Percentiles rank a stretch among this genome's conserved stretches.
phyloP scores from a whole-genome alignment of 2,329 filamentous ascomycete genomes.

The Fusarium odoratissimum region DNA sequence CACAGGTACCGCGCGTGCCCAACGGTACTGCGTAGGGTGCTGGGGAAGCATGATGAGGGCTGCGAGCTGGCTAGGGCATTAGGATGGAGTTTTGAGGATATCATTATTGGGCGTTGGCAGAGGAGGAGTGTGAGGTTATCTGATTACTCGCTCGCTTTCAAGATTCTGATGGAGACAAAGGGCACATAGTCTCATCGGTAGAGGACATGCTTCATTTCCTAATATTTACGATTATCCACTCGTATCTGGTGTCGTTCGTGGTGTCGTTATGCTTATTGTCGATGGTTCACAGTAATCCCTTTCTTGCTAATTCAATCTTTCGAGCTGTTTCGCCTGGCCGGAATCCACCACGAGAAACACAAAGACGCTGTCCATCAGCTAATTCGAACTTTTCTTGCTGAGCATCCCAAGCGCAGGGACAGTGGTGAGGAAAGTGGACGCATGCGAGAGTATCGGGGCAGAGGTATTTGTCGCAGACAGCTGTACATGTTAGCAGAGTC shows the following conservation, averaged over 20 bases:
- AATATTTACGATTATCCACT: slow-evolving; percentile 16
- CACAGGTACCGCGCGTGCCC: slow-evolving; percentile 58
- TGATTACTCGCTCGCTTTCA: slow-evolving; percentile 33
- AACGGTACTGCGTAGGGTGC: slow-evolving; percentile 49
- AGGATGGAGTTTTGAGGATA: slow-evolving; percentile 45
- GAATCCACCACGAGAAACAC: slow-evolving; percentile 80
- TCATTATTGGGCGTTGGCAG: slow-evolving; percentile 45
- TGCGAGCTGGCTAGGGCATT: slow-evolving; percentile 23
- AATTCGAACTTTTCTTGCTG: slow-evolving; percentile 83
- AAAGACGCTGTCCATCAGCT: slow-evolving; percentile 77
- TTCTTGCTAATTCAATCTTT: slow-evolving; percentile 84
- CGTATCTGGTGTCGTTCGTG: not conserved
- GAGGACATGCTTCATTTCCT: slow-evolving; percentile 35
- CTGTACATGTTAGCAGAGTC: slow-evolving; percentile 54
- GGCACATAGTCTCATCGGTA: slow-evolving; percentile 28
- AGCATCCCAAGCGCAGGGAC: slow-evolving; percentile 85
- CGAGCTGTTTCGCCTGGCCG: slow-evolving; percentile 75
- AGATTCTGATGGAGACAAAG: slow-evolving; percentile 27
- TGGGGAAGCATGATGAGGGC: slow-evolving; percentile 13
- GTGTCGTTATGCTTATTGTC: no score
- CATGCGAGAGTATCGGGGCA: slow-evolving; percentile 95
- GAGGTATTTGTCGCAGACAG: slow-evolving; percentile 92
- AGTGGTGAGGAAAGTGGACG: slow-evolving; percentile 97
- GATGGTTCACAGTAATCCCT: slow-evolving; percentile 69
- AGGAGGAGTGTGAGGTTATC: slow-evolving; percentile 21